Evolutionary conservation across 1,139 yeast species (phyloP).

Genomic region (Pichia sp.): DNA sequence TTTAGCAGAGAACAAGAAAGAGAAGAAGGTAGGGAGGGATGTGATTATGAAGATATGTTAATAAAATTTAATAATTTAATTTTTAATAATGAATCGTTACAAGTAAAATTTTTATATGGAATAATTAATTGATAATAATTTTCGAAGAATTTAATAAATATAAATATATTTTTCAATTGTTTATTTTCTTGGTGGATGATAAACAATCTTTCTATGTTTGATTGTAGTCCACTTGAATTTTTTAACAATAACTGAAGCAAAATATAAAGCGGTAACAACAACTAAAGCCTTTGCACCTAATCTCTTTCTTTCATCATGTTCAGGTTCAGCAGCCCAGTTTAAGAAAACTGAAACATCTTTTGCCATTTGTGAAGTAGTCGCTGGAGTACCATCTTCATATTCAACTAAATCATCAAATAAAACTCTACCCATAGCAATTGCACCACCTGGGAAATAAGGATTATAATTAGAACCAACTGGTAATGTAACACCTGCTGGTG

Average conservation of each 20-base stretch:
- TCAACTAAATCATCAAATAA: constrained; percentile 95
- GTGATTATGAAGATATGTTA: neutral
- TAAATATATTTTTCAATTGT: too few relatives aligned
- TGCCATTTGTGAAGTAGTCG: constrained; percentile 98
- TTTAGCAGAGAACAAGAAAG: too few relatives aligned
- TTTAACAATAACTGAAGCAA: constrained; percentile 87
- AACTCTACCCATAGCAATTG: constrained; percentile 99
- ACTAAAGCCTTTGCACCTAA: constrained; percentile 91
- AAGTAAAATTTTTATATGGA: constrained; percentile 1
- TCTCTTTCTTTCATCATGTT: constrained; percentile 97
- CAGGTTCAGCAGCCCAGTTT: constrained; percentile 99
- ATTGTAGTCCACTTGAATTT: constrained; percentile 97
- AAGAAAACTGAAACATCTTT: constrained; percentile 94
- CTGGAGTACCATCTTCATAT: constrained; percentile 98
- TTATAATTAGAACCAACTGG: constrained; percentile 96
- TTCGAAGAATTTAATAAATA: neutral
- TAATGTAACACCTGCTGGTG: constrained; percentile 94
- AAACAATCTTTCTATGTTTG: constrained; percentile 91
- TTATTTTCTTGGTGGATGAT: constrained; percentile 81
- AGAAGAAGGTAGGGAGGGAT: too few relatives aligned
- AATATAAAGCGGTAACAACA: constrained; percentile 72
- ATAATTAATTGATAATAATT: neutral
- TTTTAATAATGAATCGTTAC: neutral
- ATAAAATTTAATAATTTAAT: neutral
- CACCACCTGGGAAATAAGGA: constrained; percentile 99